phyloP scores from a whole-genome alignment of 352 stramenopile genomes.

The Globisporangium emineosum region DNA sequence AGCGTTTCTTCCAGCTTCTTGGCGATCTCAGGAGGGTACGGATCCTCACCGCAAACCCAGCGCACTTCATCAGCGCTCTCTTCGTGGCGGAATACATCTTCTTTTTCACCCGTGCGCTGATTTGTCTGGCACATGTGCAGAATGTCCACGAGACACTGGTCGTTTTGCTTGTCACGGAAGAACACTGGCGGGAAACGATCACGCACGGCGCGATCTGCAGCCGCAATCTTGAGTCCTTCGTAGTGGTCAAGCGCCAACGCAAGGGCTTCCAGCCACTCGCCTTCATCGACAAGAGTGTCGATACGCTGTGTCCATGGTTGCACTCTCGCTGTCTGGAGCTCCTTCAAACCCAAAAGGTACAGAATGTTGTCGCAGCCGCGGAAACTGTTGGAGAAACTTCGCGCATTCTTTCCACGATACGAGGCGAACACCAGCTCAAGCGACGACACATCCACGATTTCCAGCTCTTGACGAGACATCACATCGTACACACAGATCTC shows the following conservation, averaged over 20 bases:
- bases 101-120: slow-evolving; percentile 82
- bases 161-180: slow-evolving; percentile 87
- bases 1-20: slow-evolving; percentile 85
- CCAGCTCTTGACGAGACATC: slow-evolving; percentile 93
- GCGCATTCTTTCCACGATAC: slow-evolving; percentile 81
- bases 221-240: slow-evolving; percentile 86
- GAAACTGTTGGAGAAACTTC: slow-evolving; percentile 87
- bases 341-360: slow-evolving; percentile 91
- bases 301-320: slow-evolving; percentile 93
- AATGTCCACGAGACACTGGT: slow-evolving; percentile 87
- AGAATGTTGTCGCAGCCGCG: slow-evolving; percentile 92
- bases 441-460: slow-evolving; percentile 93
- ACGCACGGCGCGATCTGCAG: slow-evolving; percentile 71
- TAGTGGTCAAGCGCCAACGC: slow-evolving; percentile 95
- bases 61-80: slow-evolving; percentile 81
- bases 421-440: slow-evolving; percentile 94
- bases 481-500: slow-evolving; percentile 97
- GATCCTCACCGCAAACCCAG: slow-evolving; percentile 78
- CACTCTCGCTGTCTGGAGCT: slow-evolving; percentile 90
- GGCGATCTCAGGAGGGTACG: slow-evolving; percentile 72
- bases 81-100: slow-evolving; percentile 84
- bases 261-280: slow-evolving; percentile 96
- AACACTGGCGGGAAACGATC: slow-evolving; percentile 86
- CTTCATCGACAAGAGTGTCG: slow-evolving; percentile 92
- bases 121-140: slow-evolving; percentile 90